These are phyloP conservation scores for Mycotypha africana DNA, from an alignment of 371 early-diverging fungal genomes.

Conservation along the genomic window DNA sequence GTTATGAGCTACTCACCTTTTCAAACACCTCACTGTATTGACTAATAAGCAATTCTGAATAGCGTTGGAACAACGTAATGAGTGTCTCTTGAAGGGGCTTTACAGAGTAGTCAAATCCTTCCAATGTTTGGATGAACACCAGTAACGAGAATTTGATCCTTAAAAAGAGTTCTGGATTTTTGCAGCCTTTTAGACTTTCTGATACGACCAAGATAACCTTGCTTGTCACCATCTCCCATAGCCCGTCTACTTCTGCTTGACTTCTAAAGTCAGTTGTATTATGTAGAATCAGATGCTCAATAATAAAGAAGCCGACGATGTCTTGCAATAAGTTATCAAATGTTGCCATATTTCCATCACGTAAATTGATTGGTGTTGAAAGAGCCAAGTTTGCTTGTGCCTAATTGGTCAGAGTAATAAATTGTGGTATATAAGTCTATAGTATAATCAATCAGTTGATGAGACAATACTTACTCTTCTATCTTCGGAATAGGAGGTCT, in stretches of 20 bases:
- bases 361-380: constrained; percentile 56
- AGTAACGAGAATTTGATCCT: constrained; percentile 71
- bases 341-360: constrained; percentile 55
- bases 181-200: constrained; percentile 72
- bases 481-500: constrained; percentile 86
- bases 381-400: constrained; percentile 73
- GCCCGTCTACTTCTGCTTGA: constrained; percentile 76
- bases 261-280: constrained; percentile 92
- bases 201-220: constrained; percentile 77
- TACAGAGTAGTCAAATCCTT: constrained; percentile 53
- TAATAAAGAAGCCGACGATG: constrained; percentile 93
- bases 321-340: constrained; percentile 81
- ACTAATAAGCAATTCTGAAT: constrained; percentile 71
- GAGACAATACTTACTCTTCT: constrained; percentile 62
- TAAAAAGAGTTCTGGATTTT: constrained; percentile 72
- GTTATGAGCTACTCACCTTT: constrained; percentile 55
- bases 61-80: constrained; percentile 74
- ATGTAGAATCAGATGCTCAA: constrained; percentile 85
- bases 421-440: constrained; percentile 1
- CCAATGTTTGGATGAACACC: constrained; percentile 86
- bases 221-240: constrained; percentile 85
- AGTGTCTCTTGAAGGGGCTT: constrained; percentile 51
- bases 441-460: too few species aligned
- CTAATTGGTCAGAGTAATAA: constrained; percentile 21
- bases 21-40: constrained; percentile 66